Evolutionary conservation across 2,329 filamentous ascomycete species (phyloP), one percentile per base, ranked within the genome.

Genomic region (Aspergillus sp.): DNA sequence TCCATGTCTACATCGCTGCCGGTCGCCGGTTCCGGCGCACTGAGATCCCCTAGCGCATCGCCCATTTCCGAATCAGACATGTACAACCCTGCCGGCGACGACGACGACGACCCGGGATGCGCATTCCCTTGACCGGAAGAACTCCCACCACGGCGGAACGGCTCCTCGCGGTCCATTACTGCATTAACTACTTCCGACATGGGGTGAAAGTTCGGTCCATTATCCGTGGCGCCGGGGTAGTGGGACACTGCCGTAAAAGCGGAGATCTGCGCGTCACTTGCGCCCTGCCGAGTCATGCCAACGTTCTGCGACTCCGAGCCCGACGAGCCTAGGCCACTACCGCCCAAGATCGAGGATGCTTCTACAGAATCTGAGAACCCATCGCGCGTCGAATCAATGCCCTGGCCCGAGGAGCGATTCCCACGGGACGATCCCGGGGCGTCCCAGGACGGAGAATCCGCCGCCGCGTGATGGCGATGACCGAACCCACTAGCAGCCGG

Each of bases 201-300:
- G 3, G 47, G 14, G 8, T 49, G 36, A 3, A 43, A 42, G n/a
- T 34, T 35, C 16, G 41, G 34, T 15, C 43, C 39, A n/a, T 43
- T 35, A 31, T 43, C 42, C 12, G 44, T 33, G 20, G 42, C 37
- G 16, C 41, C 42, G 4, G 51, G 47, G 32, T 48, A 52, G 5
- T 52, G 51, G 12, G 49, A 45, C 8, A 55, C 45, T 5, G 51
- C 49, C 33, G 51, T 47, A 11, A 57, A 42, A 33, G 52, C 52
- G 25, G 53, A 49, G 24, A 53, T 34, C 4, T 44, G 48, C 20
- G 46, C 37, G 30, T 48, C 43, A 8, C 26, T 36, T 16, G 35
- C 33, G 43, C 30, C 29, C 25, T 8, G 19, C 5, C 19, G 19
- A 22, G 5, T 22, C 6, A 22, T 22, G 5, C 19, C 19, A 22